phyloP scores from a whole-genome alignment of 2,329 filamentous ascomycete genomes.

The Fusarium nodosum region DNA sequence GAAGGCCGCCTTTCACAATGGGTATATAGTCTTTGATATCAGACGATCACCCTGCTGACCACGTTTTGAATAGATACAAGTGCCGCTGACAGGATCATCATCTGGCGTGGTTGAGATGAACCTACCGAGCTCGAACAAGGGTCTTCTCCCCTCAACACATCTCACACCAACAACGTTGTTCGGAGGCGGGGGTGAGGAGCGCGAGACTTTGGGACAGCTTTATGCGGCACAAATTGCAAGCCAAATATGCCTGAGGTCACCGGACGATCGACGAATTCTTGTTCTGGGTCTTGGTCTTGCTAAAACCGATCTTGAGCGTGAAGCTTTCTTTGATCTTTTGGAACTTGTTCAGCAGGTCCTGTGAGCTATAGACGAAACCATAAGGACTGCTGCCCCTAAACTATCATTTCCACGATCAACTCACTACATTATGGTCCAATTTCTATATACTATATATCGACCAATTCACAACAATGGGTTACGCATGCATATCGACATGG shows the following conservation, averaged over 20 bases:
- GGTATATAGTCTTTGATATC: conserved; percentile 65
- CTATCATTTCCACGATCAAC: background rate
- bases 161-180: conserved; percentile 89
- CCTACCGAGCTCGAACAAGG: conserved; percentile 60
- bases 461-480: background rate
- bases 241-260: conserved; percentile 78
- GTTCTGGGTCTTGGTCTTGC: conserved; percentile 72
- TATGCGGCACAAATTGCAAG: conserved; percentile 92
- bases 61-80: conserved; percentile 72
- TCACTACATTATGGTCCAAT: too few species aligned
- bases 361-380: conserved; percentile 46
- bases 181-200: conserved; percentile 82
- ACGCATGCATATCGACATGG: background rate
- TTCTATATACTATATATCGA: background rate
- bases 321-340: conserved; percentile 74
- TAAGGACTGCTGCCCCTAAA: too few species aligned
- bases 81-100: conserved; percentile 78
- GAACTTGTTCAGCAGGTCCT: conserved; percentile 72
- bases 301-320: conserved; percentile 64
- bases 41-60: conserved; percentile 7
- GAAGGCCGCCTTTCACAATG: conserved; percentile 89
- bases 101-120: conserved; percentile 73
- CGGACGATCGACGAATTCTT: conserved; percentile 72
- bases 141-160: conserved; percentile 80
- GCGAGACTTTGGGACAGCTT: conserved; percentile 88